phyloP scores from a whole-genome alignment of 352 stramenopile species.

The Pythium sukuiense region DNA sequence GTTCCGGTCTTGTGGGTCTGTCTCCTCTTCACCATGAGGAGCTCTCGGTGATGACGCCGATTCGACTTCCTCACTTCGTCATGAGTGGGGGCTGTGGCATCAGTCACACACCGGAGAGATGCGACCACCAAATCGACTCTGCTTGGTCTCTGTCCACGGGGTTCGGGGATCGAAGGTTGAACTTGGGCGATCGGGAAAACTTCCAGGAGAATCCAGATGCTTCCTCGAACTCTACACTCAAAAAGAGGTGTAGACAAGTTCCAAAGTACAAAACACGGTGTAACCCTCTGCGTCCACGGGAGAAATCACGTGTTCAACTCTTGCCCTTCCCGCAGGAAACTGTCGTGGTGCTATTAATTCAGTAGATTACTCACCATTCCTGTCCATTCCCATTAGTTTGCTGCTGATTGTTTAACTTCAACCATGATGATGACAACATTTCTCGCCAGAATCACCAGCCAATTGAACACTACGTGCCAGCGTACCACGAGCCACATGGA shows the following conservation, averaged over 20 bases:
- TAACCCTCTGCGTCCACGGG: background rate
- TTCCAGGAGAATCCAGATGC: constrained; percentile 8
- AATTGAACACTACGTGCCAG: background rate
- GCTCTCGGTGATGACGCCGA: constrained; percentile 14
- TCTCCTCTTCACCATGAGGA: background rate
- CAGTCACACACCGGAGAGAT: background rate
- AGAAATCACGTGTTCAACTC: no score
- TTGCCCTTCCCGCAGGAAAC: background rate
- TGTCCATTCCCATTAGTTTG: background rate
- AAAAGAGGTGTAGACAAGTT: background rate
- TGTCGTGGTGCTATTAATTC: background rate
- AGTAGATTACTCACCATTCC: background rate
- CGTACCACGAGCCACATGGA: background rate
- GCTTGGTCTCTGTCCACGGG: constrained; percentile 10
- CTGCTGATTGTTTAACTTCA: background rate
- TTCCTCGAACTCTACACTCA: background rate
- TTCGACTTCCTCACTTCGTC: background rate
- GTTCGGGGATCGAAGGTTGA: constrained; percentile 4
- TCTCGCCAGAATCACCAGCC: background rate
- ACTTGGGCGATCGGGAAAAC: background rate
- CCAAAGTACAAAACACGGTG: background rate
- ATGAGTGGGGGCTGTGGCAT: background rate
- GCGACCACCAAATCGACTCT: constrained; percentile 20
- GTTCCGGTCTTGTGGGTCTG: background rate
- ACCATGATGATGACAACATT: constrained; percentile 9